These are phyloP conservation scores for Hymenoscyphus albidus DNA, from an alignment of 2,329 filamentous ascomycete species.

Conservation along the genomic window DNA sequence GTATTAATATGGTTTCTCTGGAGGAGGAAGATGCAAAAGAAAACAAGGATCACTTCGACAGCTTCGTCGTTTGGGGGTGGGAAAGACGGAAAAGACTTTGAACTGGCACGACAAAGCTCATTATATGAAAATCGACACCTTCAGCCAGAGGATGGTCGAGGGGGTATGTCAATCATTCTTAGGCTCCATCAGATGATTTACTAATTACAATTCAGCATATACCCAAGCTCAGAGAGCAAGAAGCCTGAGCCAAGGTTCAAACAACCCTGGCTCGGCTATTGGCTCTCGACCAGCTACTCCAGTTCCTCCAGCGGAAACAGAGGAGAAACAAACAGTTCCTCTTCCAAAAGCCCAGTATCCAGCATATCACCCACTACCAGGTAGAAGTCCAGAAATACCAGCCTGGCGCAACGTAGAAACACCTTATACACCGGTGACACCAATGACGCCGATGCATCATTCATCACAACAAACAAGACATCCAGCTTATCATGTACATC, in stretches of 20 bases:
- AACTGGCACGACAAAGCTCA: slow-evolving; percentile 9
- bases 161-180: slow-evolving; percentile 7
- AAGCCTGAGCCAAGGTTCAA: not conserved
- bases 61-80: slow-evolving; percentile 3
- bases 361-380: slow-evolving; percentile 20
- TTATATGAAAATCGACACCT: slow-evolving; percentile 6
- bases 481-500: slow-evolving; percentile 22
- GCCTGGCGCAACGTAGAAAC: slow-evolving; percentile 2
- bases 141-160: slow-evolving; percentile 12
- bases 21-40: slow-evolving; percentile 18
- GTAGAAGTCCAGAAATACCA: slow-evolving; percentile 14
- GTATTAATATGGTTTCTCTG: slow-evolving; percentile 23
- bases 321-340: slow-evolving; percentile 12
- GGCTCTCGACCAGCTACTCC: not conserved
- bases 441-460: slow-evolving; percentile 18
- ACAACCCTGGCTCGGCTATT: not conserved
- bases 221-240: slow-evolving; percentile 1
- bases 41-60: not conserved
- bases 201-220: slow-evolving; percentile 5
- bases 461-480: slow-evolving; percentile 17
- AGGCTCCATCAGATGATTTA: not conserved
- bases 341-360: slow-evolving; percentile 21
- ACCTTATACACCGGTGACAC: slow-evolving; percentile 9
- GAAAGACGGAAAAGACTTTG: slow-evolving; percentile 15
- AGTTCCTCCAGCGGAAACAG: not conserved